A percentile compares a stretch with the other conserved stretches of the same genome.
phyloP scores from a whole-genome alignment of 257 asterid species.

The Asclepias syriaca region DNA sequence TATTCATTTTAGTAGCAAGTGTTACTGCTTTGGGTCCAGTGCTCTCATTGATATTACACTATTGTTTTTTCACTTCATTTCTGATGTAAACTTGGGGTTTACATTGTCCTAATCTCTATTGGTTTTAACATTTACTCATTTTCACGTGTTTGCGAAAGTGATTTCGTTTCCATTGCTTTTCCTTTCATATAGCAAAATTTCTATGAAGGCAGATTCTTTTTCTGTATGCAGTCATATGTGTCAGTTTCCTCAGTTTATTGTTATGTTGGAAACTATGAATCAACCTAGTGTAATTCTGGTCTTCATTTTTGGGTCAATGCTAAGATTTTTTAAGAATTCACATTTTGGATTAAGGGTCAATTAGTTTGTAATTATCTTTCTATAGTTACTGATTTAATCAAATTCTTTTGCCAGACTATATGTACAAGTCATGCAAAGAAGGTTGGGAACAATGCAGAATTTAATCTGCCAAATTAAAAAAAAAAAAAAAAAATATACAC shows the following conservation, averaged over 20 bases:
- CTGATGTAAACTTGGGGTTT: not conserved
- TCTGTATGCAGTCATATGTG: not conserved
- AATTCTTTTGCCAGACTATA: too few species aligned
- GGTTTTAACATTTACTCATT: not conserved
- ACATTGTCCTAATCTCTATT: not conserved
- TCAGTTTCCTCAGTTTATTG: not conserved
- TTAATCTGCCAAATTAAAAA: too few species aligned
- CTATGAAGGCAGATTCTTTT: not conserved
- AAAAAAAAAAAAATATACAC: too few species aligned
- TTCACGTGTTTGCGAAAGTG: not conserved
- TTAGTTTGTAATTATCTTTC: too few species aligned
- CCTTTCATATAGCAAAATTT: not conserved
- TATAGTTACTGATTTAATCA: too few species aligned
- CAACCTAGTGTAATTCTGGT: not conserved
- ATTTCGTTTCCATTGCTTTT: not conserved
- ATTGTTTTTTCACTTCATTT: not conserved
- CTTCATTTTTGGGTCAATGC: not conserved
- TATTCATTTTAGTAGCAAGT: not conserved
- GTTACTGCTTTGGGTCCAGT: not conserved
- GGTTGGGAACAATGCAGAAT: too few species aligned
- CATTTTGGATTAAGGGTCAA: too few species aligned
- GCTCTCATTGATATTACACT: not conserved
- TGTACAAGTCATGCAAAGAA: too few species aligned
- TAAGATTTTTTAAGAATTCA: not conserved
- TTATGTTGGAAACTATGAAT: not conserved